A percentile compares a stretch with the other conserved stretches of the same genome.
These are phyloP conservation scores for Russula griseocarnosa DNA, from an alignment of 768 basidiomycete species.

Conservation along the genomic window DNA sequence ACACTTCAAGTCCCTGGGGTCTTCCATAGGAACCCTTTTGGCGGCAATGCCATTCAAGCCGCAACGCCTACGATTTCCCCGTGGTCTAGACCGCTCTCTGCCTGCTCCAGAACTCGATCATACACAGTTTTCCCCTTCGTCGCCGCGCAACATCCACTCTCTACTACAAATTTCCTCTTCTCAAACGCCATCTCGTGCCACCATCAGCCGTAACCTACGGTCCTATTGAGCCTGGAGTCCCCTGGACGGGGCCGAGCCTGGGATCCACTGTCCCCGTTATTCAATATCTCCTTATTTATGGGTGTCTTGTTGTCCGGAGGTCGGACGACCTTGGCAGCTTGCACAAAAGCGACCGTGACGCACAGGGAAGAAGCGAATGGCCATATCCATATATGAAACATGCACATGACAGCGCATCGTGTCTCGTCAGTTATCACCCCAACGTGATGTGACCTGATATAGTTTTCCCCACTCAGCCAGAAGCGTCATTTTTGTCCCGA, in stretches of 20 bases:
- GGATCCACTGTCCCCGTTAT: background rate
- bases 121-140: slow-evolving; percentile 6
- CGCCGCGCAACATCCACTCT: slow-evolving; percentile 20
- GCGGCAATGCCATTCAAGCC: slow-evolving; percentile 15
- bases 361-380: background rate
- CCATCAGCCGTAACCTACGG: slow-evolving; percentile 6
- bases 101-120: slow-evolving; percentile 22
- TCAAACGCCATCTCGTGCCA: background rate
- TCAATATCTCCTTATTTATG: background rate
- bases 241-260: slow-evolving; percentile 12
- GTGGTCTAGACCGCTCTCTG: slow-evolving; percentile 20
- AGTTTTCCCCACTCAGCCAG: slow-evolving; percentile 10
- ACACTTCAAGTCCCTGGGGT: slow-evolving; percentile 17
- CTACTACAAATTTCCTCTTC: slow-evolving; percentile 18
- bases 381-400: slow-evolving; percentile 9
- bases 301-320: background rate
- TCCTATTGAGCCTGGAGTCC: background rate
- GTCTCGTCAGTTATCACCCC: slow-evolving; percentile 12
- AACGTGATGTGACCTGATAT: slow-evolving; percentile 20
- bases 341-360: background rate
- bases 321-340: background rate
- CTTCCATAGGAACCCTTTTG: background rate
- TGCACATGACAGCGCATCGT: slow-evolving; percentile 10
- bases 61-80: slow-evolving; percentile 28
- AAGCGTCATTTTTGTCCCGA: slow-evolving; percentile 10